These are phyloP conservation scores for Carex arenaria DNA, from an alignment of 202 grass and related monocot genomes.

Conservation along the genomic window DNA sequence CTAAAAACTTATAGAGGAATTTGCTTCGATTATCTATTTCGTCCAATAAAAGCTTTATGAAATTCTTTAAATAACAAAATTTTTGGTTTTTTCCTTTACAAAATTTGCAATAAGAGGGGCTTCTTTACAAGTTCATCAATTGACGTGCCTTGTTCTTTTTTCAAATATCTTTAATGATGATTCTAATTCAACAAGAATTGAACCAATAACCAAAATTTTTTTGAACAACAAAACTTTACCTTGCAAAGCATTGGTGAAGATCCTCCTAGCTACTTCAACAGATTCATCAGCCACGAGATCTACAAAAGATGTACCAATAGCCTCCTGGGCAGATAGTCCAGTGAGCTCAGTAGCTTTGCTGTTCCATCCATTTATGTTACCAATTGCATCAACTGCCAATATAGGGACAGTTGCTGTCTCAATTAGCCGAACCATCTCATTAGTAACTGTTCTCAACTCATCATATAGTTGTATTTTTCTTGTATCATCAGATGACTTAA, in stretches of 20 bases:
- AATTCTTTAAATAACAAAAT: not conserved
- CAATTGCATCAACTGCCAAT: constrained; percentile 66
- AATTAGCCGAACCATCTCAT: constrained; percentile 91
- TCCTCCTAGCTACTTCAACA: constrained; percentile 64
- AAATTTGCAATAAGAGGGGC: not conserved
- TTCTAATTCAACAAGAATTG: constrained; percentile 10
- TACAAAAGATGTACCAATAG: constrained; percentile 69
- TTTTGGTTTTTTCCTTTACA: not conserved
- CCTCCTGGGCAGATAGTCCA: constrained; percentile 65
- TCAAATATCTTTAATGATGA: not conserved
- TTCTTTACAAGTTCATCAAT: not conserved
- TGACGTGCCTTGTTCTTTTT: not conserved
- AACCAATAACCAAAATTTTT: constrained; percentile 9
- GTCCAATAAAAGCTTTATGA: not conserved
- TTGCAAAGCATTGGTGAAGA: constrained; percentile 67
- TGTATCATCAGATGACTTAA: constrained; percentile 64
- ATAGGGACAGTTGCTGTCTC: constrained; percentile 87
- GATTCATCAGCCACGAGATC: constrained; percentile 71
- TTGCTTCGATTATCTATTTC: not conserved
- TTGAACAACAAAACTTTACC: constrained; percentile 28
- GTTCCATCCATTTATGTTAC: constrained; percentile 94
- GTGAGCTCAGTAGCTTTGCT: constrained; percentile 77
- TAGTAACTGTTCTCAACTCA: constrained; percentile 77
- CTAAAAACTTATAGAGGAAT: not conserved
- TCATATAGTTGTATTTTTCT: constrained; percentile 65